phyloP scores from a whole-genome alignment of 1,139 yeast species.

The Hyphopichia wangnamkhiaoensis region DNA sequence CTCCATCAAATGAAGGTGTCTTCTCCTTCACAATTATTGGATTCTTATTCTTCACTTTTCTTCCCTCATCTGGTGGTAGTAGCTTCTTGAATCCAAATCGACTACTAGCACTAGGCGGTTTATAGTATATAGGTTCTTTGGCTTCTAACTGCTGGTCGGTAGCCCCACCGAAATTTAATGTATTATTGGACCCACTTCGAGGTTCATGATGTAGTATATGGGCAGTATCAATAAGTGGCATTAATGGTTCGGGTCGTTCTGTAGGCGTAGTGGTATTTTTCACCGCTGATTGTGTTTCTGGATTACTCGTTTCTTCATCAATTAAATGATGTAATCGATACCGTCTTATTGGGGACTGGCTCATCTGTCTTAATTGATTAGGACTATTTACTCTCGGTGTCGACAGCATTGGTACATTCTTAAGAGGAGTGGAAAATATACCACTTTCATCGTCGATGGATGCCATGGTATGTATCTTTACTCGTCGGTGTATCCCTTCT shows the following conservation, averaged over 20 bases:
- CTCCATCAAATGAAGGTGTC: too few relatives aligned
- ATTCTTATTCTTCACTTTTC: slow-evolving; percentile 10
- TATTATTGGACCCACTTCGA: too few relatives aligned
- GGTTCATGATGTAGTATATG: slow-evolving; percentile 1
- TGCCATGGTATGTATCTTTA: background rate
- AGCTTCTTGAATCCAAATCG: slow-evolving; percentile 32
- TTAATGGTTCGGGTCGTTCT: background rate
- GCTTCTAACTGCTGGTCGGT: background rate
- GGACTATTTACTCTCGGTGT: background rate
- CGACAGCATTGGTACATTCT: background rate
- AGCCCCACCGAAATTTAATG: too few relatives aligned
- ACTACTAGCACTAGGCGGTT: slow-evolving; percentile 34
- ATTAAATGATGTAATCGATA: slow-evolving; percentile 3
- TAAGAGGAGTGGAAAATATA: slow-evolving; percentile 3
- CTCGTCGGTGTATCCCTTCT: too few relatives aligned
- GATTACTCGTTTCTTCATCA: background rate
- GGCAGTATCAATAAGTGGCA: background rate
- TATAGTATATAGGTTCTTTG: slow-evolving; percentile 33
- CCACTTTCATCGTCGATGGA: slow-evolving; percentile 2
- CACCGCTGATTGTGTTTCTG: background rate
- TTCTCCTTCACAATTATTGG: slow-evolving; percentile 14
- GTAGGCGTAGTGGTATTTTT: background rate
- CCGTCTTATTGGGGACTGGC: slow-evolving; percentile 3
- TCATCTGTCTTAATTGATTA: background rate
- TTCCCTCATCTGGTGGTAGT: slow-evolving; percentile 26